Base-by-base conservation (phyloP, 2,329 filamentous ascomycete species). In the Simplicillium aogashimaense region DNA sequence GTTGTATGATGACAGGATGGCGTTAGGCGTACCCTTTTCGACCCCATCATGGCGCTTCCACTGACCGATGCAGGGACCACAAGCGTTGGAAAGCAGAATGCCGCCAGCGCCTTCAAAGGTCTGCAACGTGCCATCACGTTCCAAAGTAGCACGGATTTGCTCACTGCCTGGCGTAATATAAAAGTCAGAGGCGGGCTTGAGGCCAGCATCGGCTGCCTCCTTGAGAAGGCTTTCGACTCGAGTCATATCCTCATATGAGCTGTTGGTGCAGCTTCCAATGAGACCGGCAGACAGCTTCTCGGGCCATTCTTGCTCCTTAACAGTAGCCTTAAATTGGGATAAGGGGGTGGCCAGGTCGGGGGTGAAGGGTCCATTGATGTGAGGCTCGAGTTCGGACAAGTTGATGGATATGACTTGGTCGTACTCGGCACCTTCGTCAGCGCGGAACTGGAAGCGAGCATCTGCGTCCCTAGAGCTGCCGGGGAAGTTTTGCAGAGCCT, bases 251-350 rank as follows among this genome's bases (percentile, higher is more conserved):
- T 95, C 84, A 61, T 97, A 98, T 2, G 92, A 97, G 61, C 86
- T 94, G 74, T 98, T 98, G 38, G 92, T 98, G 72, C 92, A 98
- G 67, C 88, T 95, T 45, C 92, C 92, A 57, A 98, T 98, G 40
- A 98, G 74, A 38, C 89, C 89, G 18, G 92, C 90, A 11, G 88
- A 92, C 45, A 98, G 83, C 47, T 82, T 87, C 57, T 86, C 77
- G 2, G 92, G 92, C 92, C 92, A 98, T 38, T 83, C 69, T 61
- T 95, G 87, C 52, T 83, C 74, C 62, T 83, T 74, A 16, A 95
- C 86, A 2, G 83, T 81, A 43, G 86, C 75, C 57, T 88, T 87
- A 69, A 98, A 98, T 56, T 82, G 74, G 37, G 89, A 95, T 40
- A 98, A 67, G 4, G 92, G 90, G 0, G 88, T 95, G 3, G 90